These are phyloP conservation scores for Lichenothelia convexa DNA, from an alignment of 495 filamentous ascomycete species.

Conservation along the genomic window DNA sequence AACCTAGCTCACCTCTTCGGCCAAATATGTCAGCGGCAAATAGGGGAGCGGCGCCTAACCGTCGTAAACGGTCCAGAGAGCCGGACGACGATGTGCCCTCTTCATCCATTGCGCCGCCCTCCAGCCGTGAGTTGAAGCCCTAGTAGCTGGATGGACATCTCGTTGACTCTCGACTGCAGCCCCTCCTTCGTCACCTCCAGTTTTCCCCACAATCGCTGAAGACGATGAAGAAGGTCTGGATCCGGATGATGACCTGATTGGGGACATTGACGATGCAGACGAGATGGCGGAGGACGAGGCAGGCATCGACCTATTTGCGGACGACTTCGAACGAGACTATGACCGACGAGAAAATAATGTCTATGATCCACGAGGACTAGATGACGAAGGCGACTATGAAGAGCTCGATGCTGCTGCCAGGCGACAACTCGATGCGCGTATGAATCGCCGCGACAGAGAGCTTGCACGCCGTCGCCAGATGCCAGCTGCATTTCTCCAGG, in stretches of 20 bases:
- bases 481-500: constrained; percentile 68
- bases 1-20: constrained; percentile 75
- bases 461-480: constrained; percentile 54
- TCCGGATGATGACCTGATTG: constrained; percentile 52
- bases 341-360: constrained; percentile 37
- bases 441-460: constrained; percentile 70
- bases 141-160: background rate
- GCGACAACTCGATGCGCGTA: constrained; percentile 63
- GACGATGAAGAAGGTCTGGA: constrained; percentile 61
- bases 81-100: constrained; percentile 54
- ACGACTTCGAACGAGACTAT: constrained; percentile 82
- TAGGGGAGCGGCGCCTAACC: constrained; percentile 32
- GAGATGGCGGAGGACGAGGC: constrained; percentile 92
- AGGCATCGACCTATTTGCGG: constrained; percentile 81
- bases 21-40: constrained; percentile 75
- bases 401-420: constrained; percentile 49
- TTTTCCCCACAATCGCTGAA: constrained; percentile 41
- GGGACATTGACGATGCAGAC: constrained; percentile 82
- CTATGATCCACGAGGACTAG: constrained; percentile 57
- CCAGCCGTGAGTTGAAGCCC: constrained; percentile 38
- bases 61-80: constrained; percentile 69
- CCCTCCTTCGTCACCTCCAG: constrained; percentile 34
- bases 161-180: constrained; percentile 19
- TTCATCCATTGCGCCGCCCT: constrained; percentile 47
- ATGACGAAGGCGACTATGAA: constrained; percentile 63